Evolutionary conservation across 345 rosid genomes (phyloP).

Genomic region (Odontarrhena argentea): DNA sequence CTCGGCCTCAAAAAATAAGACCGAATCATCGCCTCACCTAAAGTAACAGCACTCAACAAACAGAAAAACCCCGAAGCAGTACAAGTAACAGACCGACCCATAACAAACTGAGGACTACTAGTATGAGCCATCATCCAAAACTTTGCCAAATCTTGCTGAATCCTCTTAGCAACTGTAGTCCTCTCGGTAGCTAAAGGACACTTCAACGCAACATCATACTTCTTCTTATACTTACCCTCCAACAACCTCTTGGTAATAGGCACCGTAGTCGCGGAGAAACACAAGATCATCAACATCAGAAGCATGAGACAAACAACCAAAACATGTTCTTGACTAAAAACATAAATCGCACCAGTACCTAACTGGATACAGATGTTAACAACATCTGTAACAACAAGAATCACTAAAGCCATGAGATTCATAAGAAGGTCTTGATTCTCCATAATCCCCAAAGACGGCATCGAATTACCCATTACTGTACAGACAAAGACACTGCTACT

Average conservation of each 20-base stretch:
- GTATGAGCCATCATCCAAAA: slow-evolving; percentile 96
- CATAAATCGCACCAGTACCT: slow-evolving; percentile 74
- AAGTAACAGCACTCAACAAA: slow-evolving; percentile 54
- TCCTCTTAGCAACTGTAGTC: slow-evolving; percentile 41
- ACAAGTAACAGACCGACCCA: slow-evolving; percentile 79
- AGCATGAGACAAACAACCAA: slow-evolving; percentile 33
- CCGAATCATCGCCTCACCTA: slow-evolving; percentile 70
- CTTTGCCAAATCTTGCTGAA: slow-evolving; percentile 28
- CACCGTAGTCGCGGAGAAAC: slow-evolving; percentile 26
- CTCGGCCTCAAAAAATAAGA: slow-evolving; percentile 56
- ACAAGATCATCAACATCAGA: slow-evolving; percentile 1
- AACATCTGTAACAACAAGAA: slow-evolving; percentile 66
- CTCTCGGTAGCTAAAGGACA: slow-evolving; percentile 30
- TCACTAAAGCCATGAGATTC: slow-evolving; percentile 69
- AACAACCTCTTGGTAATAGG: slow-evolving; percentile 13
- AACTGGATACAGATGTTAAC: slow-evolving; percentile 78
- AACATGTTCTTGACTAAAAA: slow-evolving; percentile 62
- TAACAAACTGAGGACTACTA: slow-evolving; percentile 80
- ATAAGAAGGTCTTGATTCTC: slow-evolving; percentile 37
- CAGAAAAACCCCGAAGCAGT: slow-evolving; percentile 78
- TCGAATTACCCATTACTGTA: slow-evolving; percentile 74
- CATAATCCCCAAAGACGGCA: slow-evolving; percentile 89
- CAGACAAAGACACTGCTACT: slow-evolving; percentile 78
- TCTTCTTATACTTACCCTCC: slow-evolving; percentile 14
- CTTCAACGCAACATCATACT: slow-evolving; percentile 19